Conservation (phyloP, 495 filamentous ascomycete genomes). For the Viridothelium virens region DNA sequence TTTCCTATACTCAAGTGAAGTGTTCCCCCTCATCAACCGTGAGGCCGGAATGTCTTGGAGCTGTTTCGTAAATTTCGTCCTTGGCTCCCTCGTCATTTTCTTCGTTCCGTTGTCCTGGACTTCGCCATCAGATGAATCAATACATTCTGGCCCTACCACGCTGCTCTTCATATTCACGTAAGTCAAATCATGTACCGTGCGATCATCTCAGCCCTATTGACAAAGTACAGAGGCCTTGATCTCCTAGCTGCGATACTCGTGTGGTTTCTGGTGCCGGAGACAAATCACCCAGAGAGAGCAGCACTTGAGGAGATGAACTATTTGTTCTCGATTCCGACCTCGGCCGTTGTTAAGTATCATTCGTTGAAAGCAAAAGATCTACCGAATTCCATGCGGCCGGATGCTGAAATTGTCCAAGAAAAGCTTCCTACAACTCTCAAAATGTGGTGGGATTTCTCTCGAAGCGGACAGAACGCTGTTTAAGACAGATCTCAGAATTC, state of each 20-base stretch:
- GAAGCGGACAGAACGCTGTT: constrained; percentile 1
- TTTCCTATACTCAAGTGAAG: constrained; percentile 27
- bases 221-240: neutral
- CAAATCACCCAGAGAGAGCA: constrained; percentile 6
- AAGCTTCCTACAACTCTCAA: neutral
- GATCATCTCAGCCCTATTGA: neutral
- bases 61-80: constrained; percentile 9
- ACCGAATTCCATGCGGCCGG: neutral
- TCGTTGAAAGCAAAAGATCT: neutral
- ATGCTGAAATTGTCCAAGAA: neutral
- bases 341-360: neutral
- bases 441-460: constrained; percentile 5
- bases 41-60: constrained; percentile 12
- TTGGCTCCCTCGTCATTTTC: neutral
- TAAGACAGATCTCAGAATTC: neutral
- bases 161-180: constrained; percentile 8
- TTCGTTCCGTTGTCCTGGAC: neutral
- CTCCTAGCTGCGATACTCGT: constrained; percentile 4
- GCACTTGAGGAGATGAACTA: constrained; percentile 7
- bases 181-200: neutral
- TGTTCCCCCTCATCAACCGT: constrained; percentile 10
- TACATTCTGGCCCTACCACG: neutral
- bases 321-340: constrained; percentile 1
- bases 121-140: neutral
- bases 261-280: constrained; percentile 10